phyloP scores from a whole-genome alignment of 768 basidiomycete species.

The Ramaria rubella region DNA sequence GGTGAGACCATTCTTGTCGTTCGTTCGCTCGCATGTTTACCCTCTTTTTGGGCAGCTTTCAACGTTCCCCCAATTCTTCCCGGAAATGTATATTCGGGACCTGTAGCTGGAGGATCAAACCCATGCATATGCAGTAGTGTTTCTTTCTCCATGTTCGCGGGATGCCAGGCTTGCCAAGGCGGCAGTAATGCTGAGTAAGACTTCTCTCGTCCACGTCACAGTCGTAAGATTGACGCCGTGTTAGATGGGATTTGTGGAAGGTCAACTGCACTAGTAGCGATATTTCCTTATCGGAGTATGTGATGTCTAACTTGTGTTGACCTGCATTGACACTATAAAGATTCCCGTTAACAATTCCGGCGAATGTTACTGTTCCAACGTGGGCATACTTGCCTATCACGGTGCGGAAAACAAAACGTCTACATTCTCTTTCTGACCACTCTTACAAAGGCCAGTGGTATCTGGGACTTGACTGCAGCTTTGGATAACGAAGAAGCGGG shows the following conservation, averaged over 20 bases:
- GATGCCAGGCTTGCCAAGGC: constrained; percentile 53
- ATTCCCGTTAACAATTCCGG: constrained; percentile 44
- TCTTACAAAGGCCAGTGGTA: not conserved
- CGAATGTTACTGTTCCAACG: constrained; percentile 43
- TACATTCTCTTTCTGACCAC: not conserved
- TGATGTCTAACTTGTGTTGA: not conserved
- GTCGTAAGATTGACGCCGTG: not conserved
- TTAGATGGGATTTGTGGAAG: constrained; percentile 30
- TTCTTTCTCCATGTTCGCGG: constrained; percentile 47
- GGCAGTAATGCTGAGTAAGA: constrained; percentile 30
- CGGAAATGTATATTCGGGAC: not conserved
- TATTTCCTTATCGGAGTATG: constrained; percentile 7
- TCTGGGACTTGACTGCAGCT: not conserved
- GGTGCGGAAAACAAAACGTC: constrained; percentile 19
- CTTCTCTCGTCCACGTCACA: not conserved
- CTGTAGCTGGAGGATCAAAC: not conserved
- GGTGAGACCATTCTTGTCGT: not conserved
- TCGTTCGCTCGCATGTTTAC: not conserved
- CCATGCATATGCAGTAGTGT: constrained; percentile 51
- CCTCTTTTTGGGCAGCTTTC: not conserved
- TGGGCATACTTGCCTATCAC: constrained; percentile 58
- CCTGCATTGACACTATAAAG: constrained; percentile 20
- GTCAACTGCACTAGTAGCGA: constrained; percentile 6
- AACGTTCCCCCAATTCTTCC: not conserved
- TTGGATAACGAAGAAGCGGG: not conserved